These are phyloP conservation scores for Candida tunisiensis DNA, from an alignment of 1,139 yeast genomes.

Conservation along the genomic window DNA sequence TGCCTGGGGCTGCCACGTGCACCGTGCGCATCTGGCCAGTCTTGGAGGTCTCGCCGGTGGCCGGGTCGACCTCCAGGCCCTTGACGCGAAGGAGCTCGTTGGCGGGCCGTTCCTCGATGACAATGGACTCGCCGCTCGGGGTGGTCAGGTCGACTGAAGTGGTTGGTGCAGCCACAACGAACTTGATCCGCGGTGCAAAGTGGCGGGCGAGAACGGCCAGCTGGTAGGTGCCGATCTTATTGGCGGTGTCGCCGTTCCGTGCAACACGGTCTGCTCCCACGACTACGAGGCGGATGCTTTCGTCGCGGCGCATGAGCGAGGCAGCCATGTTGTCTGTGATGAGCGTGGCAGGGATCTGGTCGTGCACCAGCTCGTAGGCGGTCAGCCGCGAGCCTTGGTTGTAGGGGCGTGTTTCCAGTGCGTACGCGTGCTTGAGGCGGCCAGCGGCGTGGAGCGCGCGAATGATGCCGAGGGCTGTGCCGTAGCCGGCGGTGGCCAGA, in stretches of 20 bases:
- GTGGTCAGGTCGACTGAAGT: slow-evolving; percentile 72
- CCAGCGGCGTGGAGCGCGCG: slow-evolving; percentile 37
- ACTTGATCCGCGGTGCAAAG: slow-evolving; percentile 46
- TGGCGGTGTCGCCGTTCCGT: slow-evolving; percentile 78
- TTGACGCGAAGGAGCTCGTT: slow-evolving; percentile 60
- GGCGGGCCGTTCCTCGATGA: slow-evolving; percentile 77
- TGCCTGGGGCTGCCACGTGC: slow-evolving; percentile 77
- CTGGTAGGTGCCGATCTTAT: slow-evolving; percentile 94
- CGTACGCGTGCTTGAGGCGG: slow-evolving; percentile 54
- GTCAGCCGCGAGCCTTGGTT: slow-evolving; percentile 93
- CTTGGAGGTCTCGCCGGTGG: slow-evolving; percentile 12
- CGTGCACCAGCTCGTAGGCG: slow-evolving; percentile 77
- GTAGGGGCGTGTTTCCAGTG: slow-evolving; percentile 91
- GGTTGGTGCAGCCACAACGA: slow-evolving; percentile 88
- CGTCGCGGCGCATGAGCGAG: slow-evolving; percentile 38
- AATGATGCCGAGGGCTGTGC: slow-evolving; percentile 88
- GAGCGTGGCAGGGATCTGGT: slow-evolving; percentile 71
- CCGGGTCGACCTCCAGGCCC: slow-evolving; percentile 48
- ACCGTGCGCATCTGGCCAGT: slow-evolving; percentile 24
- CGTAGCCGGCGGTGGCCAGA: slow-evolving; percentile 92
- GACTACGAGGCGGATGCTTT: slow-evolving; percentile 59
- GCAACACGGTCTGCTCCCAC: slow-evolving; percentile 99
- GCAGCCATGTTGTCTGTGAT: slow-evolving; percentile 90
- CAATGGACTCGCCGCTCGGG: slow-evolving; percentile 49
- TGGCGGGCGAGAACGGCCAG: slow-evolving; percentile 49